Base-by-base conservation (phyloP, 345 rosid species). In the Balakata baccata region DNA sequence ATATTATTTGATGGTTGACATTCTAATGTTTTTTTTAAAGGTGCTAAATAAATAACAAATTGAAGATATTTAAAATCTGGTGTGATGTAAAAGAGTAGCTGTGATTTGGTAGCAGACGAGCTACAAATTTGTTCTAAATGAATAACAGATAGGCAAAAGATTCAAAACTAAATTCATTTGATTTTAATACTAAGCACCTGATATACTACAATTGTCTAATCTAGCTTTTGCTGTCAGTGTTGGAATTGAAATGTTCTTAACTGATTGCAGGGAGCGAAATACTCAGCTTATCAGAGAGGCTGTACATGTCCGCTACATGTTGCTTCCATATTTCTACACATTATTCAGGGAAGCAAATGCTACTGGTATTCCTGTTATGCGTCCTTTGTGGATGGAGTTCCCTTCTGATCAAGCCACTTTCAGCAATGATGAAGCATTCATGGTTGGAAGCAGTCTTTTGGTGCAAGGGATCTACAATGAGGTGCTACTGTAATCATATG, bases 301-400 rank as follows among this genome's bases (percentile, higher is more conserved):
- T 67, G 88, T 96, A 76, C 97, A 78, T 75, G 77, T 83, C 46
- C 99, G 99, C 59, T 96, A 96, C 86, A 78, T 77, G 76, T 77
- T 93, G 75, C 96, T 96, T 22, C 99, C 99, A 45, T 93, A 90
- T 74, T 96, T 89, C 79, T 96, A 93, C 90, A 89, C 98, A 52
- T 85, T 93, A 73, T 96, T 96, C 75, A 84, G 99, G 85, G 99
- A 91, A 89, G 93, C 99, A 84, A 96, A 96, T 53, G 65, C 84
- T 17, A 91, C 81, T 13, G 99, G 99, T 75, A 77, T 89, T 79
- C 98, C 99, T 29, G 88, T 96, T 62, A 58, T 83, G 62, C 98
- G 98, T 18, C 97, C 99, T 45, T 69, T 96, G 75, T 96, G 99
- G 99, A 96, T 96, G 99, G 99, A 96, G 85, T 93, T 96, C 83